Percentiles rank a stretch among this genome's conserved stretches.
phyloP scores from a whole-genome alignment of 2,329 filamentous ascomycete species.

The Parastagonospora avenae region DNA sequence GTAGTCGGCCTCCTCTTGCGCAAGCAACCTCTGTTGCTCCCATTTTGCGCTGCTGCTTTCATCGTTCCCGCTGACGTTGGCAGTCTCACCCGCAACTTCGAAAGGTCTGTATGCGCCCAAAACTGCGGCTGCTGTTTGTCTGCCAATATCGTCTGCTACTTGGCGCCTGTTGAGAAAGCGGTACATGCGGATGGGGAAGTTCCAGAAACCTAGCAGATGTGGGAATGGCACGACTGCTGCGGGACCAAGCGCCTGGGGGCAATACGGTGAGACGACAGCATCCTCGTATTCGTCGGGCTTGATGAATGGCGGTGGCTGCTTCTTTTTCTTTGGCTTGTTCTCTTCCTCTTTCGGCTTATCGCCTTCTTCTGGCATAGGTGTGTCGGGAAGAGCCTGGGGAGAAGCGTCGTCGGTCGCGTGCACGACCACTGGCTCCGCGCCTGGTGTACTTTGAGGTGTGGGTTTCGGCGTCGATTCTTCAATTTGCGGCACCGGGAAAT shows the following conservation, averaged over 20 bases:
- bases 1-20: constrained; percentile 79
- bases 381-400: constrained; percentile 32
- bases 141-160: constrained; percentile 86
- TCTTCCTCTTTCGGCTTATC: constrained; percentile 44
- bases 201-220: constrained; percentile 89
- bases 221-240: constrained; percentile 77
- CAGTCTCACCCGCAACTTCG: constrained; percentile 28
- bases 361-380: constrained; percentile 30
- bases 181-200: constrained; percentile 83
- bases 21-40: constrained; percentile 70
- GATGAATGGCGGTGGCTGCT: constrained; percentile 70
- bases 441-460: background rate
- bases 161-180: constrained; percentile 85
- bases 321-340: constrained; percentile 56
- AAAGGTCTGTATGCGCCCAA: constrained; percentile 63
- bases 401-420: constrained; percentile 42
- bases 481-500: constrained; percentile 17
- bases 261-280: constrained; percentile 65
- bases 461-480: constrained; percentile 2
- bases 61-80: constrained; percentile 35
- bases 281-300: constrained; percentile 76
- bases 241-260: constrained; percentile 75
- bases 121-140: constrained; percentile 84
- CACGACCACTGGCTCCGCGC: constrained; percentile 9
- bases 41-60: constrained; percentile 45